These are phyloP conservation scores for Hypoxylon sp. DNA, from an alignment of 2,329 filamentous ascomycete species.

Conservation along the genomic window DNA sequence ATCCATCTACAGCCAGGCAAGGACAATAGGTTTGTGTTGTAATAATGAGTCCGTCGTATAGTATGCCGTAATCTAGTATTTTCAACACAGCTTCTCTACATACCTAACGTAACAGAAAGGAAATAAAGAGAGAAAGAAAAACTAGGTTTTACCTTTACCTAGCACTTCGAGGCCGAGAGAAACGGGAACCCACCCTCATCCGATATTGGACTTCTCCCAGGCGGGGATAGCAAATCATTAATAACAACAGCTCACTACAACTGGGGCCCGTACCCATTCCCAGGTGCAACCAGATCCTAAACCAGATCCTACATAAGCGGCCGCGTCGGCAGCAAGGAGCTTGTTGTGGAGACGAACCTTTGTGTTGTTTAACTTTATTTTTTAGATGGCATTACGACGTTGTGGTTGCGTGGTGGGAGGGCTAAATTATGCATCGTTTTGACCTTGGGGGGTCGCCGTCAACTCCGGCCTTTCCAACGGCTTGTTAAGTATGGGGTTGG, in stretches of 20 bases:
- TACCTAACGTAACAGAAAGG: neutral
- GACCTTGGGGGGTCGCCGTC: slow-evolving; percentile 1
- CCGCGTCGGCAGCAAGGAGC: slow-evolving; percentile 22
- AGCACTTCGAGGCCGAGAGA: slow-evolving; percentile 7
- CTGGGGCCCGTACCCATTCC: slow-evolving; percentile 22
- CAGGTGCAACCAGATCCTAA: slow-evolving; percentile 35
- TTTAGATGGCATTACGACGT: slow-evolving; percentile 30
- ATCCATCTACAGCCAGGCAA: slow-evolving; percentile 19
- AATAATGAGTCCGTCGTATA: slow-evolving; percentile 10
- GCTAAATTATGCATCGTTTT: slow-evolving; percentile 24
- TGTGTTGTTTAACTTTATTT: slow-evolving; percentile 6
- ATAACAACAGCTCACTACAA: slow-evolving; percentile 18
- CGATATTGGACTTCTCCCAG: slow-evolving; percentile 15
- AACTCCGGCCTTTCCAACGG: neutral
- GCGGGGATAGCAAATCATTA: slow-evolving; percentile 32
- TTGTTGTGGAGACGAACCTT: slow-evolving; percentile 24
- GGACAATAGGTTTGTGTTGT: slow-evolving; percentile 1
- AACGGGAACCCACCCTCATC: slow-evolving; percentile 8
- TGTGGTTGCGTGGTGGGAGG: slow-evolving; percentile 14
- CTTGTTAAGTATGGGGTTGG: neutral
- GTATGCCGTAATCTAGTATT: slow-evolving; percentile 2
- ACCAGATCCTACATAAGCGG: slow-evolving; percentile 30
- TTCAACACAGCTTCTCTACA: slow-evolving; percentile 2
- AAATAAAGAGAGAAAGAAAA: neutral
- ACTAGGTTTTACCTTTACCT: neutral